Evolutionary conservation across 805 yeast genomes (phyloP).

Genomic region (Wickerhamomyces bisporus): DNA sequence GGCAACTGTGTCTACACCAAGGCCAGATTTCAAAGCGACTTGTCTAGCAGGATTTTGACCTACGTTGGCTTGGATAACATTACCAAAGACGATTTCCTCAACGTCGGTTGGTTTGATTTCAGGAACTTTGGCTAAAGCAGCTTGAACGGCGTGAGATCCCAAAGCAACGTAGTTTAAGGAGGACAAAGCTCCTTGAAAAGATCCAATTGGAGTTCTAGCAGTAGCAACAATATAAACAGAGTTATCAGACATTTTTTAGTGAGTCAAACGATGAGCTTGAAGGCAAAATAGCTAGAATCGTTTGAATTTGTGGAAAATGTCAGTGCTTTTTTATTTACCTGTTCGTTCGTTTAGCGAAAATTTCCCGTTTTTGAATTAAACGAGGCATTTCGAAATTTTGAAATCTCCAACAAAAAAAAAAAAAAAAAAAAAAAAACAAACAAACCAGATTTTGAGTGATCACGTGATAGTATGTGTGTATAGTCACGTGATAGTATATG

Average conservation of each 20-base stretch:
- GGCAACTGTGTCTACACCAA: conserved; percentile 74
- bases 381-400: neutral
- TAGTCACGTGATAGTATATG: no score
- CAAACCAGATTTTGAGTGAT: neutral
- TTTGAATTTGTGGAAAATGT: no score
- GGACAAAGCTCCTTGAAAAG: conserved; percentile 81
- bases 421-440: neutral
- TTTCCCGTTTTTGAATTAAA: neutral
- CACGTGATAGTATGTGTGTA: neutral
- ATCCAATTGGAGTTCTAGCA: conserved; percentile 94
- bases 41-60: conserved; percentile 99
- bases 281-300: neutral
- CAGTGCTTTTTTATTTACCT: no score
- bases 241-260: conserved; percentile 27
- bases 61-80: conserved; percentile 85
- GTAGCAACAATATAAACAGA: conserved; percentile 83
- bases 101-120: conserved; percentile 70
- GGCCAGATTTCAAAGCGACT: conserved; percentile 88
- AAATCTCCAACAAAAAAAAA: neutral
- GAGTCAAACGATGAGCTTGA: no score
- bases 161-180: conserved; percentile 76
- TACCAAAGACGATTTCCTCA: conserved; percentile 90
- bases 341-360: no score
- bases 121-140: conserved; percentile 81
- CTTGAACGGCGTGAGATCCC: conserved; percentile 88